These are phyloP conservation scores for Zarea fungicola DNA, from an alignment of 2,329 filamentous ascomycete genomes.

Conservation along the genomic window DNA sequence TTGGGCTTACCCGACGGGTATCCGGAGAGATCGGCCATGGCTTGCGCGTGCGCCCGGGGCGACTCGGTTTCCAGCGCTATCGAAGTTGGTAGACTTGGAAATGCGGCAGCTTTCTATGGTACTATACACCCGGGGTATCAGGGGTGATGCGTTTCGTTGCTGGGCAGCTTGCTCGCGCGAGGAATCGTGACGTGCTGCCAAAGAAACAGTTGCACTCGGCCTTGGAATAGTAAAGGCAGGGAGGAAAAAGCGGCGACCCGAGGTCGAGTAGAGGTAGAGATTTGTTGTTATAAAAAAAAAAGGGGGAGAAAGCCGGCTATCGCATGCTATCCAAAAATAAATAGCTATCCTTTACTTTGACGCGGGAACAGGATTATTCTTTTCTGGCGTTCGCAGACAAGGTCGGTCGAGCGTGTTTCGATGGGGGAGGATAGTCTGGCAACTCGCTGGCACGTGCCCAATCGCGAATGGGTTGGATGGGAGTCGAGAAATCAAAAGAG, in stretches of 20 bases:
- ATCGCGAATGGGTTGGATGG: background rate
- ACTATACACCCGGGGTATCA: background rate
- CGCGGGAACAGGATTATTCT: background rate
- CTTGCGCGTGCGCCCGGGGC: slow-evolving; percentile 16
- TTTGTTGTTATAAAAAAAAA: too few species aligned
- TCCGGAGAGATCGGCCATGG: slow-evolving; percentile 35
- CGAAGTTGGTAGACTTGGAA: background rate
- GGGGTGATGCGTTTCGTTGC: background rate
- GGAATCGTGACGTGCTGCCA: slow-evolving; percentile 5
- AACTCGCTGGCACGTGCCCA: slow-evolving; percentile 8
- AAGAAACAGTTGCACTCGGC: background rate
- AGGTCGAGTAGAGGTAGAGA: too few species aligned
- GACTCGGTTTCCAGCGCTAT: background rate
- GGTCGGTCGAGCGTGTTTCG: background rate
- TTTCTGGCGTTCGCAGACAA: background rate
- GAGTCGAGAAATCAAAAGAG: too few species aligned
- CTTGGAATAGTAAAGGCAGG: background rate
- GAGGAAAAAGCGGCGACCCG: too few species aligned
- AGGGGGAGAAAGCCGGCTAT: slow-evolving; percentile 1
- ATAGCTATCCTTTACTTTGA: background rate
- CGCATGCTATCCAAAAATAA: slow-evolving; percentile 14
- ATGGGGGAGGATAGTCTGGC: background rate
- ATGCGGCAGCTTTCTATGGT: background rate
- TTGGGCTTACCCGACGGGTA: slow-evolving; percentile 36
- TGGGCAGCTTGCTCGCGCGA: background rate